Evolutionary conservation across 306 rosid genomes (phyloP), one percentile per base, ranked within the genome.

Genomic region (Gastrolobium bilobum): DNA sequence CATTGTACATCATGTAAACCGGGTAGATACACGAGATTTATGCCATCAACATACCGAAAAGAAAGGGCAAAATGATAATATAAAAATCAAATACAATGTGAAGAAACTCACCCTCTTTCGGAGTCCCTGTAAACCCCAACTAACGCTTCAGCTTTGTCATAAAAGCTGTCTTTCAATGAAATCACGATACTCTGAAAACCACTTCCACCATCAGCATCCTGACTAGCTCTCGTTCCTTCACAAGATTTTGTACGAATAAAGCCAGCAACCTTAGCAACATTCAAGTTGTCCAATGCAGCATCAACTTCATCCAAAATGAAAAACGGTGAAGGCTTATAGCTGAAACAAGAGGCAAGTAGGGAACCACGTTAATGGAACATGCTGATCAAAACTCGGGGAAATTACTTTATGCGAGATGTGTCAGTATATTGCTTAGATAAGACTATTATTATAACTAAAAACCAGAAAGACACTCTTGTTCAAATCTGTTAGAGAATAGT

Each of bases 271-370:
- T 93, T 96, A 0, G 99, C 88, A 2, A 96, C 99, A 69, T 96
- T 96, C 84, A 96, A 87, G 96, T 96, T 96, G 86, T 96, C 99
- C 76, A 96, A 84, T 9, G 99, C 99, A 69, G 98, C 99, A 84
- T 96, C 99, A 47, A 96, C 99, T 90, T 96, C 99, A 68, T 96
- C 99, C 93, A 96, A 81, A 84, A 96, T 96, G 83, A 93, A 96
- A 86, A 96, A 96, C 3, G 99, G 99, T 6, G 99, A 96, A 83
- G 99, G 99, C 91, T 90, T 87, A 86, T 68, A 96, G 77, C 99
- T 96, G 96, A 77, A 85, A 82, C 74, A 81, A 66, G 10, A 35
- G 60, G 40, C 31, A 81, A 60, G 62, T 44, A 50, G 38, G 73
- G 68, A 73, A 72, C 75, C 56, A 52, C 46, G 78, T 79, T 34